phyloP scores from a whole-genome alignment of 208 protist species.

The Trypanosoma melophagium region DNA sequence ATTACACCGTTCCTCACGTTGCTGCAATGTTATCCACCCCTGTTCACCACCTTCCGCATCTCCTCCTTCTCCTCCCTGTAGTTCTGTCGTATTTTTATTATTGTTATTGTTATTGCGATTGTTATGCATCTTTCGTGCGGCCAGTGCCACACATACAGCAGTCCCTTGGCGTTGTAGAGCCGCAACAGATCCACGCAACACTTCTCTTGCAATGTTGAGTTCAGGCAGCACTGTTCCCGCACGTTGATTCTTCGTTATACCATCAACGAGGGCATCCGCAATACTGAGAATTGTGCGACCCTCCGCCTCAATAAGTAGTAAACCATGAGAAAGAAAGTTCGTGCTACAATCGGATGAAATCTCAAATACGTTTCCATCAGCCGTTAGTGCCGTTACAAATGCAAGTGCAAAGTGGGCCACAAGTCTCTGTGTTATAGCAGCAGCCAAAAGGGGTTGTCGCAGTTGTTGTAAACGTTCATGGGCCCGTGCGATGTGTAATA shows the following conservation, averaged over 20 bases:
- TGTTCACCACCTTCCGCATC: constrained; percentile 8
- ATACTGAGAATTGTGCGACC: constrained; percentile 59
- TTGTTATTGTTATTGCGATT: not conserved
- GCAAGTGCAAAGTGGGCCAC: constrained; percentile 60
- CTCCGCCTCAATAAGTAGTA: constrained; percentile 79
- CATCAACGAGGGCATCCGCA: constrained; percentile 49
- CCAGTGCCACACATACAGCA: constrained; percentile 35
- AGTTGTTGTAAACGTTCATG: constrained; percentile 71
- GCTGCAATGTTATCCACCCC: constrained; percentile 8
- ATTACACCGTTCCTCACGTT: constrained; percentile 51
- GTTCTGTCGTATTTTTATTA: not conserved
- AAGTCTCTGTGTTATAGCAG: constrained; percentile 72
- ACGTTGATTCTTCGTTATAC: constrained; percentile 16
- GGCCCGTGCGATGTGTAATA: constrained; percentile 67
- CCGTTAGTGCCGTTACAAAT: constrained; percentile 66
- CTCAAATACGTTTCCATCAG: constrained; percentile 78
- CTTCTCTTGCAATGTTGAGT: constrained; percentile 34
- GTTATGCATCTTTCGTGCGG: constrained; percentile 5
- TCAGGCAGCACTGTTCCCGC: constrained; percentile 46
- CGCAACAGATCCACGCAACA: constrained; percentile 26
- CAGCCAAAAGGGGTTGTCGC: constrained; percentile 71
- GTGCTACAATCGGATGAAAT: constrained; percentile 76
- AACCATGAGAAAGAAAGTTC: constrained; percentile 63
- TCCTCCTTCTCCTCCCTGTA: not conserved
- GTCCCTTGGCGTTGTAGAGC: constrained; percentile 32